These are phyloP conservation scores for Metarhizium anisopliae DNA, from an alignment of 2,329 filamentous ascomycete species.

Conservation along the genomic window DNA sequence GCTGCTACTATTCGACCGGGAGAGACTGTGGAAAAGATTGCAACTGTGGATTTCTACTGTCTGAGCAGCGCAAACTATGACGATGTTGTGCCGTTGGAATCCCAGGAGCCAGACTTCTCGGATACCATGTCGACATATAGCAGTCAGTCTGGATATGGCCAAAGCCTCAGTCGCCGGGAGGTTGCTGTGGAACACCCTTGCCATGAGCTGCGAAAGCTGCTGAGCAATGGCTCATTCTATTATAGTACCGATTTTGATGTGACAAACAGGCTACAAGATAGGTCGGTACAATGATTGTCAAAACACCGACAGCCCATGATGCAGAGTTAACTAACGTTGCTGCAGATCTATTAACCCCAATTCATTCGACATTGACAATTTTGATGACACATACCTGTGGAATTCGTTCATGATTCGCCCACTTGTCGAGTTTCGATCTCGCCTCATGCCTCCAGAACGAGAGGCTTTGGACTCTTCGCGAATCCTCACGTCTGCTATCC, in stretches of 20 bases:
- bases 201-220: constrained; percentile 78
- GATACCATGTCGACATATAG: constrained; percentile 40
- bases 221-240: constrained; percentile 92
- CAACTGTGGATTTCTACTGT: constrained; percentile 85
- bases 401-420: constrained; percentile 98
- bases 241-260: constrained; percentile 98
- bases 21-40: constrained; percentile 82
- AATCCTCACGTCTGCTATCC: constrained; percentile 86
- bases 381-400: constrained; percentile 91
- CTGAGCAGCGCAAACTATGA: constrained; percentile 83
- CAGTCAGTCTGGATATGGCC: constrained; percentile 28
- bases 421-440: constrained; percentile 78
- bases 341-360: constrained; percentile 58
- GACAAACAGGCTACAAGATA: constrained; percentile 84
- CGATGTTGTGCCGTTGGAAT: constrained; percentile 53
- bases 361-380: constrained; percentile 82
- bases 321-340: not conserved
- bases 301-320: not conserved
- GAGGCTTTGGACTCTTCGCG: constrained; percentile 74
- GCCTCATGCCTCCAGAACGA: constrained; percentile 66
- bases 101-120: constrained; percentile 38
- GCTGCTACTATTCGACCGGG: constrained; percentile 78
- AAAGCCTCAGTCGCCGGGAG: constrained; percentile 55
- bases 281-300: constrained; percentile 48
- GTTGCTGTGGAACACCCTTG: constrained; percentile 77